Evolutionary conservation across 1,284 basidiomycete species (phyloP).

Genomic region (Boletus sp.): DNA sequence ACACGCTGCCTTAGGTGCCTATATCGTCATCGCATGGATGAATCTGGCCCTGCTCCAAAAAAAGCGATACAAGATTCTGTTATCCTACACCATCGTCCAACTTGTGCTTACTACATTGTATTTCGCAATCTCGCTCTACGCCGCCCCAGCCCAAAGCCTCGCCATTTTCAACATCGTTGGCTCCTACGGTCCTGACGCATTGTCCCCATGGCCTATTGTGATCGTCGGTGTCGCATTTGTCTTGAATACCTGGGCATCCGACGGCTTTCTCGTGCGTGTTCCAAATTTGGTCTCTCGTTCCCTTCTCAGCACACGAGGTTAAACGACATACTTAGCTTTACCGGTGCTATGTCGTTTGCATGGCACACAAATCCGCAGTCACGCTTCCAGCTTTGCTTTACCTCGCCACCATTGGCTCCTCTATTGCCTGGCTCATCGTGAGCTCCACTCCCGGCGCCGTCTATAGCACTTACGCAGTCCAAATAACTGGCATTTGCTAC

Average conservation of each 20-base stretch:
- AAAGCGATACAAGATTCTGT: constrained; percentile 27
- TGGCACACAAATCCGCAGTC: constrained; percentile 5
- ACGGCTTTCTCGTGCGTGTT: constrained; percentile 30
- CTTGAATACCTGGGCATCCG: constrained; percentile 30
- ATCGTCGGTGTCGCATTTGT: constrained; percentile 20
- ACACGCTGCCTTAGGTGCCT: constrained; percentile 19
- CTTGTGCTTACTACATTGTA: constrained; percentile 28
- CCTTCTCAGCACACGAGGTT: background rate
- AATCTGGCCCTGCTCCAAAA: constrained; percentile 25
- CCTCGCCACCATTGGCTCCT: constrained; percentile 21
- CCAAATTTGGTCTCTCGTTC: background rate
- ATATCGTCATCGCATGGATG: constrained; percentile 18
- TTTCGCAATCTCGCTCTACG: constrained; percentile 21
- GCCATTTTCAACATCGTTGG: constrained; percentile 18
- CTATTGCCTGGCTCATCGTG: constrained; percentile 23
- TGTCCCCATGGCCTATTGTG: constrained; percentile 27
- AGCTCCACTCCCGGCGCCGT: constrained; percentile 14
- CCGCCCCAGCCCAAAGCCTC: constrained; percentile 20
- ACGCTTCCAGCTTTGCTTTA: constrained; percentile 18
- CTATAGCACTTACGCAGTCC: constrained; percentile 10
- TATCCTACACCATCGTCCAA: constrained; percentile 19
- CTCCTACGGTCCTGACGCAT: constrained; percentile 9
- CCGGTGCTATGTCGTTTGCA: constrained; percentile 30
- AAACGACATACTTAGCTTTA: constrained; percentile 24
- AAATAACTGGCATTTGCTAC: background rate